Percentiles rank a stretch among this genome's conserved stretches.
These are phyloP conservation scores for Tetrahymena borealis DNA, from an alignment of 73 alveolate species.

Conservation along the genomic window DNA sequence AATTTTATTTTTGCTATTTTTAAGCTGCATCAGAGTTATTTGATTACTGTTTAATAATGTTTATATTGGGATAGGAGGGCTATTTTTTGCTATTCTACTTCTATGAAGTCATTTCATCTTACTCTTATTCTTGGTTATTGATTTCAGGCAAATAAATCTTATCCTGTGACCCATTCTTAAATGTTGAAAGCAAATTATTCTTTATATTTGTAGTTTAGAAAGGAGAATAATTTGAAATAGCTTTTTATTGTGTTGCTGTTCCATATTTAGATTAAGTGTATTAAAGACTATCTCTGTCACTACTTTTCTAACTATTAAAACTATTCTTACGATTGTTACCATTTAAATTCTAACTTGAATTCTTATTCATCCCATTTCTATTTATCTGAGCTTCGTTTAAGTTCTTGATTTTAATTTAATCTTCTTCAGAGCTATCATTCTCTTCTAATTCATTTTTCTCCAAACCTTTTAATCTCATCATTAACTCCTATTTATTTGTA, in stretches of 20 bases:
- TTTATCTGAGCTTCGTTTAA: background rate
- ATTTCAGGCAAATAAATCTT: background rate
- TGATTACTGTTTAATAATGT: background rate
- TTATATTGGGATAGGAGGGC: background rate
- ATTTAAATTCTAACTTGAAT: background rate
- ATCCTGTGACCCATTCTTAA: background rate
- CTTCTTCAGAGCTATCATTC: background rate
- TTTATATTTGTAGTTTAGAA: background rate
- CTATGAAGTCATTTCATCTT: background rate
- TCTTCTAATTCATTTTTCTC: background rate
- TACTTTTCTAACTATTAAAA: background rate
- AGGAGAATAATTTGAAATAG: background rate
- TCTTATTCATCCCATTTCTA: background rate
- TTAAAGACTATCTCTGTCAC: background rate
- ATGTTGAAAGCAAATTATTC: background rate
- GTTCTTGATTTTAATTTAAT: background rate
- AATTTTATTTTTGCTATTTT: background rate
- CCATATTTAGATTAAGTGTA: background rate
- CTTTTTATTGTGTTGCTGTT: background rate
- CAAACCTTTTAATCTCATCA: background rate
- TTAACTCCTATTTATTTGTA: background rate
- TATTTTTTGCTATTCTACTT: background rate
- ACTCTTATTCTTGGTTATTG: background rate
- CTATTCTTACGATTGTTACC: background rate
- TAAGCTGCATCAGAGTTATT: too few relatives aligned